These are phyloP conservation scores for Aspergillus kassunensis DNA, from an alignment of 495 filamentous ascomycete species.

Conservation along the genomic window DNA sequence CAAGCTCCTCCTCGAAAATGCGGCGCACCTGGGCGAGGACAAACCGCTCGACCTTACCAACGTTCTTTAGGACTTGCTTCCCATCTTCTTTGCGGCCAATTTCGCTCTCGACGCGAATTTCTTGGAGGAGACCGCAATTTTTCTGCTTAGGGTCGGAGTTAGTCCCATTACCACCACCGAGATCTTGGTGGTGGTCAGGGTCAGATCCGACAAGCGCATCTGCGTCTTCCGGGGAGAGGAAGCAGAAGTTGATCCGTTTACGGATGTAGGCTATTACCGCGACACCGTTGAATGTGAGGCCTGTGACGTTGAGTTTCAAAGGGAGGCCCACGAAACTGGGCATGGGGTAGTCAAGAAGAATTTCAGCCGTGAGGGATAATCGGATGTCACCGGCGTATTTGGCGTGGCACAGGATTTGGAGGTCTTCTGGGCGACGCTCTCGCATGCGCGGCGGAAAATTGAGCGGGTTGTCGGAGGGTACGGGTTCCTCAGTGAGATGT, in stretches of 20 bases:
- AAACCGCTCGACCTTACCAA: conserved; percentile 97
- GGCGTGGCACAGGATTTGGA: conserved; percentile 87
- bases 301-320: conserved; percentile 86
- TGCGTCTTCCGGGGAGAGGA: conserved; percentile 83
- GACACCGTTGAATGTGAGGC: conserved; percentile 89
- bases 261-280: conserved; percentile 87
- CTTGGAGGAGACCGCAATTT: conserved; percentile 70
- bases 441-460: conserved; percentile 38
- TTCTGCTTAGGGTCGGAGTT: conserved; percentile 39
- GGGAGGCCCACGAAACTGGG: conserved; percentile 93
- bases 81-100: conserved; percentile 88
- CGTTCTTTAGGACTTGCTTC: conserved; percentile 94
- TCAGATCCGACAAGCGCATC: conserved; percentile 56
- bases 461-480: conserved; percentile 14
- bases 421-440: conserved; percentile 52
- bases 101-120: conserved; percentile 95
- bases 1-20: conserved; percentile 97
- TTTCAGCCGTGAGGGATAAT: conserved; percentile 85
- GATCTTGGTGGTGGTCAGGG: conserved; percentile 34
- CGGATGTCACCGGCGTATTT: conserved; percentile 81
- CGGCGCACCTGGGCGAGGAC: conserved; percentile 92
- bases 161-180: conserved; percentile 12
- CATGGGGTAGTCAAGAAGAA: conserved; percentile 96
- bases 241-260: conserved; percentile 79
- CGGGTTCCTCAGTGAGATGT: conserved; percentile 19